Conservation (phyloP, 208 protist species). For the Acanthamoeba healyi region DNA sequence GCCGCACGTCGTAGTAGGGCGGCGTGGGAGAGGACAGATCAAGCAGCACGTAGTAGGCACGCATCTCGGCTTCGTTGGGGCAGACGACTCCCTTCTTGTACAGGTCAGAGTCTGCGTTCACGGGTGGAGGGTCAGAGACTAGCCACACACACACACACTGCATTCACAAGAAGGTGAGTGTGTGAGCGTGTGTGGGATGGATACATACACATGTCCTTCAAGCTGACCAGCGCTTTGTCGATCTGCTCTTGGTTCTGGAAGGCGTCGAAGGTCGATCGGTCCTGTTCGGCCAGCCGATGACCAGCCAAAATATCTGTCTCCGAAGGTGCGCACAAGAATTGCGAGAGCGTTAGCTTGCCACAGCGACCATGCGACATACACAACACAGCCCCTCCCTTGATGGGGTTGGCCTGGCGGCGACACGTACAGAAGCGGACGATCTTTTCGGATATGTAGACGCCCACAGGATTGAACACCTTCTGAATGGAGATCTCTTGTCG, state of each 20-base stretch:
- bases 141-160: no score
- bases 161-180: neutral
- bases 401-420: no score
- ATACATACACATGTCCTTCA: constrained; percentile 54
- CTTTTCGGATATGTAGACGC: constrained; percentile 62
- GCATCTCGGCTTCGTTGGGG: constrained; percentile 69
- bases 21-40: constrained; percentile 10
- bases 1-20: constrained; percentile 35
- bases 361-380: neutral
- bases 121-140: no score
- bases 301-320: constrained; percentile 25
- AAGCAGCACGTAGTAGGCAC: constrained; percentile 58
- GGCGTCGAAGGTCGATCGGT: constrained; percentile 20
- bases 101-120: constrained; percentile 18
- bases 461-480: constrained; percentile 28
- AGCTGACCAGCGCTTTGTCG: constrained; percentile 23
- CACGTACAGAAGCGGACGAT: constrained; percentile 66
- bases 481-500: constrained; percentile 62
- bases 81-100: constrained; percentile 51
- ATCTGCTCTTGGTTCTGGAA: constrained; percentile 68
- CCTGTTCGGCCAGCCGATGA: constrained; percentile 48
- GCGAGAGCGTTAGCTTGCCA: neutral
- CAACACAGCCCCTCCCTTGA: neutral
- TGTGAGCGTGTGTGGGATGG: neutral
- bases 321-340: neutral